Percentiles rank a stretch among this genome's conserved stretches.
phyloP scores from a whole-genome alignment of 495 filamentous ascomycete species.

The Geoglossum glabrum region DNA sequence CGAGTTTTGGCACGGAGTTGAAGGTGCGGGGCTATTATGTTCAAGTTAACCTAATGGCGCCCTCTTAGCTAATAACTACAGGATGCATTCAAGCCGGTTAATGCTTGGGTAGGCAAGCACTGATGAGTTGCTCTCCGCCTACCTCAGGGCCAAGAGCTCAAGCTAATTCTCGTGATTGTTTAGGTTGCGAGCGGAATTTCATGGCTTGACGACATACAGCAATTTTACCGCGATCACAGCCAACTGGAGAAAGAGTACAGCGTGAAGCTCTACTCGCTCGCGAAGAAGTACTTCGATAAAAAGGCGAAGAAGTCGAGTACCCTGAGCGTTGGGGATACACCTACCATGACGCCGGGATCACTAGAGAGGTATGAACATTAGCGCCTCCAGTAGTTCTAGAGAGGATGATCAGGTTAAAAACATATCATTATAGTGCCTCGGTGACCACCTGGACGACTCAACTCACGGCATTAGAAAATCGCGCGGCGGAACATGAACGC shows the following conservation, averaged over 20 bases:
- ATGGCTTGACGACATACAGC: conserved; percentile 93
- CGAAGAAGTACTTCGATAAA: conserved; percentile 92
- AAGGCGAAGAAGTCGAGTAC: conserved; percentile 77
- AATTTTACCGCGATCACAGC: conserved; percentile 89
- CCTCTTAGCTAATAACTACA: conserved; percentile 17
- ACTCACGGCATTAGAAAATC: conserved; percentile 67
- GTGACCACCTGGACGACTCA: conserved; percentile 95
- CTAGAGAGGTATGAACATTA: conserved; percentile 47
- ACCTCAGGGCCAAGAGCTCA: not conserved
- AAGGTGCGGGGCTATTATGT: conserved; percentile 31
- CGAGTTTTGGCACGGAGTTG: conserved; percentile 73
- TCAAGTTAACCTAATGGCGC: not conserved
- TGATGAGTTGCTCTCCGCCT: not conserved
- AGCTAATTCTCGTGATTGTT: conserved; percentile 5
- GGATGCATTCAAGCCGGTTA: conserved; percentile 92
- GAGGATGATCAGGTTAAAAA: not conserved
- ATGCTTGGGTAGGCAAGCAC: conserved; percentile 47
- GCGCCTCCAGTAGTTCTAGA: not conserved
- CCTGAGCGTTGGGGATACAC: conserved; percentile 85
- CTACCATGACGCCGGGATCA: conserved; percentile 80
- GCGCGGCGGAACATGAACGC: conserved; percentile 74
- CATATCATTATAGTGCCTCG: conserved; percentile 37
- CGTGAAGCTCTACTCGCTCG: conserved; percentile 61
- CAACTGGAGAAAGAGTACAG: conserved; percentile 93
- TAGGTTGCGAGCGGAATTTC: conserved; percentile 65